Evolutionary conservation across 805 yeast species (phyloP).

Genomic region (Metschnikowia kofuensis): DNA sequence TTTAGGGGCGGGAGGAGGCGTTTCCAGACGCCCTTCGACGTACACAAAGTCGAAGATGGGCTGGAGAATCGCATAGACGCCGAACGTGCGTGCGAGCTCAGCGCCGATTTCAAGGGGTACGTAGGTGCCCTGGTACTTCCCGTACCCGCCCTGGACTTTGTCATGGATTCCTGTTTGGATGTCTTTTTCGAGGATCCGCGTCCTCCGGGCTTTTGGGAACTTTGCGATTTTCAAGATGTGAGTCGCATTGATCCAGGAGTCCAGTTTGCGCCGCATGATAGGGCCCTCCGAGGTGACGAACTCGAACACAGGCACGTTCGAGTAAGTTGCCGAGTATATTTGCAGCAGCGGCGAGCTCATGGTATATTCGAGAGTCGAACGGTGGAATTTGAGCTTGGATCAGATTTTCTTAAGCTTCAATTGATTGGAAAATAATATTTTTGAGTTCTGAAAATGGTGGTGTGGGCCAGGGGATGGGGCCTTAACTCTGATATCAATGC

Average conservation of each 20-base stretch:
- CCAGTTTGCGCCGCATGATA: conserved; percentile 62
- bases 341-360: conserved; percentile 14
- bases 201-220: conserved; percentile 60
- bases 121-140: conserved; percentile 59
- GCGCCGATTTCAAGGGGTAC: conserved; percentile 42
- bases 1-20: conserved; percentile 50
- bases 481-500: too few relatives aligned
- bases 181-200: conserved; percentile 62
- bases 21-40: conserved; percentile 37
- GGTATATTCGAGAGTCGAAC: too few relatives aligned
- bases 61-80: conserved; percentile 50
- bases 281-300: conserved; percentile 67
- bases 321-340: conserved; percentile 69
- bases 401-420: too few relatives aligned
- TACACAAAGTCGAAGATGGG: conserved; percentile 64
- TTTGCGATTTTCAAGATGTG: conserved; percentile 69
- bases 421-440: too few relatives aligned
- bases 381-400: too few relatives aligned
- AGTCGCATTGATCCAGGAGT: conserved; percentile 69
- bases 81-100: conserved; percentile 38
- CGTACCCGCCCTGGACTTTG: conserved; percentile 71
- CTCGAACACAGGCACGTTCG: conserved; percentile 70
- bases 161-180: conserved; percentile 64
- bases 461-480: too few relatives aligned
- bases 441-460: too few relatives aligned